phyloP scores from a whole-genome alignment of 1,284 basidiomycete genomes.

The Cerioporus squamosus region DNA sequence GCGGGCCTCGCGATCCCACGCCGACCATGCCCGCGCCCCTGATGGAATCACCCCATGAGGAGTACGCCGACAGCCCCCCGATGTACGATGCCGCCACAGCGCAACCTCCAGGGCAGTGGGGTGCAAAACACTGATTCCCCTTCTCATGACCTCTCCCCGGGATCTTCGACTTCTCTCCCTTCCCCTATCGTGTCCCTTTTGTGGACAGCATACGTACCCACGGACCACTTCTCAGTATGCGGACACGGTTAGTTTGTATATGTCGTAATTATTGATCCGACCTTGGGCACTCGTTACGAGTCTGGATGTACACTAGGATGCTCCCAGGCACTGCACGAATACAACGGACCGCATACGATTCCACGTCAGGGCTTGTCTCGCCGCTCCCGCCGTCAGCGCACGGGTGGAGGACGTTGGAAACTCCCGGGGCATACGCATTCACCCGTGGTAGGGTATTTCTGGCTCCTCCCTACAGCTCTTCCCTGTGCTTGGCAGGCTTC shows the following conservation, averaged over 20 bases:
- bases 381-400: too few relatives aligned
- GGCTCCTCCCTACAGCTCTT: conserved; percentile 28
- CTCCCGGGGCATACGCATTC: too few relatives aligned
- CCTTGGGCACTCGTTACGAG: conserved; percentile 15
- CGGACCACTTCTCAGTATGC: neutral
- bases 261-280: conserved; percentile 24
- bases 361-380: neutral
- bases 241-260: conserved; percentile 10
- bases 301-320: conserved; percentile 24
- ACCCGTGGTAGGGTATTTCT: too few relatives aligned
- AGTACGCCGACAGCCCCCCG: conserved; percentile 62
- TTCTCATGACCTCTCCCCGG: too few relatives aligned
- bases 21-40: conserved; percentile 11
- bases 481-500: conserved; percentile 16
- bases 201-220: neutral
- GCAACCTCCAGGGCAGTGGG: conserved; percentile 55
- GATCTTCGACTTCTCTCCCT: neutral
- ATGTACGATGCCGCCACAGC: conserved; percentile 61
- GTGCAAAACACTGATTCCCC: conserved; percentile 39
- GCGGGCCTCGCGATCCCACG: conserved; percentile 22
- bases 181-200: neutral
- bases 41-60: conserved; percentile 27
- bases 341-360: conserved; percentile 1
- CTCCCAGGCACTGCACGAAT: conserved; percentile 1
- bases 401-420: too few relatives aligned